Conservation (phyloP, 345 rosid species). For the Trapa bicornis region DNA sequence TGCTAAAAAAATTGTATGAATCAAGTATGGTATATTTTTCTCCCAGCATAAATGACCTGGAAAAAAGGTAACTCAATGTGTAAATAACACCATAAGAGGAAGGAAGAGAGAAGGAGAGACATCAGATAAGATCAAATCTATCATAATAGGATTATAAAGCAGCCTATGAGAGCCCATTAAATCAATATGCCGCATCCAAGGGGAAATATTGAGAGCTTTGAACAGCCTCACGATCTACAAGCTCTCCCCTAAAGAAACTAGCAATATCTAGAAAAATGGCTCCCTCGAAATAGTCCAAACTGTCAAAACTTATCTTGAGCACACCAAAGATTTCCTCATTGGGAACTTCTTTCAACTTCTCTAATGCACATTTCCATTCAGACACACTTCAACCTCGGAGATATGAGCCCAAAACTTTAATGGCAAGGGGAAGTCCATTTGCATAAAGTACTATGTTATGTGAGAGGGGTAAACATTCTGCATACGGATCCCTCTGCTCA, state of each 20-base stretch:
- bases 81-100: too few species aligned
- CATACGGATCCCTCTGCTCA: neutral
- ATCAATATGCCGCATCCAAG: too few species aligned
- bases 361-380: slow-evolving; percentile 10
- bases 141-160: too few species aligned
- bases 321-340: neutral
- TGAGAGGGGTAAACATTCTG: neutral
- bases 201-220: slow-evolving; percentile 6
- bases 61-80: too few species aligned
- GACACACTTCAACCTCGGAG: neutral
- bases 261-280: slow-evolving; percentile 15
- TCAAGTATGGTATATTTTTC: too few species aligned
- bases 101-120: too few species aligned
- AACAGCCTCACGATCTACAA: slow-evolving; percentile 1
- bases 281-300: slow-evolving; percentile 6
- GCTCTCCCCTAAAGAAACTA: slow-evolving; percentile 13
- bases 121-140: too few species aligned
- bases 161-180: too few species aligned
- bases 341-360: slow-evolving; percentile 1
- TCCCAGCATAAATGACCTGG: too few species aligned
- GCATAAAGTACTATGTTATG: neutral
- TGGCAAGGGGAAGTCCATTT: slow-evolving; percentile 13
- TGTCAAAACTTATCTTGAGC: slow-evolving; percentile 10
- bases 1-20: neutral
- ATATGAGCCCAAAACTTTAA: slow-evolving; percentile 8